phyloP scores from a whole-genome alignment of 768 basidiomycete species.

The Suillus subluteus region DNA sequence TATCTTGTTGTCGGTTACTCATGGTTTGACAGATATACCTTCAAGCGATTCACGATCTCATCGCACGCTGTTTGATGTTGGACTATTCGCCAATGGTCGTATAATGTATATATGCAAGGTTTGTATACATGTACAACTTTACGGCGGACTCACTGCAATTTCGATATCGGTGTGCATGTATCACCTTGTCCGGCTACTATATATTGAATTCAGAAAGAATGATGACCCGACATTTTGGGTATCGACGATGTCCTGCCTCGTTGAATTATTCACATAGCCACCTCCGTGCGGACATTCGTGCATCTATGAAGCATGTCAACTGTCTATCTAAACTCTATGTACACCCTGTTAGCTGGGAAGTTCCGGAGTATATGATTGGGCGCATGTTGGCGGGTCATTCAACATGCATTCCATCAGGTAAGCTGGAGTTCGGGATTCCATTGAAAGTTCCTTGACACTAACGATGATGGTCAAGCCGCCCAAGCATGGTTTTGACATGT shows the following conservation, averaged over 20 bases:
- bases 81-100: neutral
- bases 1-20: slow-evolving; percentile 9
- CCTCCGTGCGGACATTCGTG: neutral
- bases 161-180: neutral
- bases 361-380: neutral
- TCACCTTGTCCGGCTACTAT: neutral
- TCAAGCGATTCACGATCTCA: slow-evolving; percentile 74
- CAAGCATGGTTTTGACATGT: neutral
- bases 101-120: neutral
- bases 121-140: neutral
- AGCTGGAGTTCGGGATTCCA: neutral
- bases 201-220: neutral
- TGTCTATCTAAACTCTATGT: neutral
- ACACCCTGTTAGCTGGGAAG: neutral
- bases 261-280: neutral
- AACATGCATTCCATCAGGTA: neutral
- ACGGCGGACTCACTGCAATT: neutral
- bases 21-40: slow-evolving; percentile 62
- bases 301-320: neutral
- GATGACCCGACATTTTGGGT: neutral
- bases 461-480: neutral
- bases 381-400: neutral
- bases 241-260: neutral
- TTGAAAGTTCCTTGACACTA: neutral
- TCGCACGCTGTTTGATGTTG: slow-evolving; percentile 51